Evolutionary conservation across 257 asterid species (phyloP), one percentile per base, ranked within the genome.

Genomic region (Leptodermis oblonga): DNA sequence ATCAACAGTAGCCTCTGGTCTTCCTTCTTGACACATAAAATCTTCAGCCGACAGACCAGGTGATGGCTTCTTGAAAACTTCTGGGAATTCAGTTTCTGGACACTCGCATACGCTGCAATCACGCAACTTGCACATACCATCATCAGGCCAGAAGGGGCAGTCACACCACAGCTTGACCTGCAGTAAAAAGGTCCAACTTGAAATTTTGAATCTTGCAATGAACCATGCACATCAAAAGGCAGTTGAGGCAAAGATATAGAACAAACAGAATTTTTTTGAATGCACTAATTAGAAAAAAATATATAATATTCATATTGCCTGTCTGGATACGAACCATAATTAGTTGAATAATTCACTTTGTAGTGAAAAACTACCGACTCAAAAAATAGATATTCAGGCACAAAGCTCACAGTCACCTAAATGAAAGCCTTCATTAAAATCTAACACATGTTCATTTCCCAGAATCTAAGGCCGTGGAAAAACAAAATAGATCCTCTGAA

Each of bases 61-160:
- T 39, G 54, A 58, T 22, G 86, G 81, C 85, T 75, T 84, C 90
- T 81, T 89, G 73, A 92, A 90, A 65, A 77, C 77, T 74, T 87
- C 95, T 0, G 98, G 98, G 79, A 92, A 92, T 77, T 92, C 98
- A 76, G 68, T 80, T 74, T 89, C 96, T 49, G 98, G 96, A 74
- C 98, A 92, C 76, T 92, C 98, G 45, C 98, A 92, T 66, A 92
- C 96, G 72, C 98, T 92, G 71, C 98, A 92, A 77, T 92, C 98
- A 54, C 98, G 92, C 72, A 92, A 71, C 79, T 83, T 86, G 86
- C 98, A 92, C 98, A 92, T 92, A 56, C 97, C 98, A 80, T 92
- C 98, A 75, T 92, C 97, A 0, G 95, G 98, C 98, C 98, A 92
- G 69, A 92, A 92, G 26, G 96, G 98, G 87, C 98, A 92, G 79